Evolutionary conservation across 768 basidiomycete species (phyloP).

Genomic region (Podaxis sp.): DNA sequence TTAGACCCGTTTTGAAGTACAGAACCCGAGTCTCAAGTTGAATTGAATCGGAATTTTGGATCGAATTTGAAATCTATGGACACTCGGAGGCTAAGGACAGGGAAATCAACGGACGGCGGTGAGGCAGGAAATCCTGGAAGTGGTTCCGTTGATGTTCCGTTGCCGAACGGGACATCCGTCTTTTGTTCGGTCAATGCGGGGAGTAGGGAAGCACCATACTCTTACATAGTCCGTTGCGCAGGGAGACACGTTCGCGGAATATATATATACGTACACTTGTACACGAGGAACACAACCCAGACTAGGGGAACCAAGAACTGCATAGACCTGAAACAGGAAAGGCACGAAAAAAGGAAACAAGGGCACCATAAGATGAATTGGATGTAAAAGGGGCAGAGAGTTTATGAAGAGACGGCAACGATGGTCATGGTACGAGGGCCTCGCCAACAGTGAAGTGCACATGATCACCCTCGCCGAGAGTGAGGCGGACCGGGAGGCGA

Average conservation of each 20-base stretch:
- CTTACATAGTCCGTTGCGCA: not conserved
- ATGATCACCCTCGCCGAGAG: slow-evolving; percentile 79
- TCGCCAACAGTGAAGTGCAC: slow-evolving; percentile 64
- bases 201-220: not conserved
- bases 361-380: not conserved
- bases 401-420: not conserved
- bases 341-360: not conserved
- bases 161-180: slow-evolving; percentile 1
- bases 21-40: not conserved
- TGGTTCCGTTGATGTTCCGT: slow-evolving; percentile 1
- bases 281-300: not conserved
- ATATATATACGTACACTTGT: slow-evolving; percentile 4
- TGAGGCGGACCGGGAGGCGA: slow-evolving; percentile 74
- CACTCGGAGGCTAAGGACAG: not conserved
- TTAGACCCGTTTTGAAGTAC: too few relatives aligned
- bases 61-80: not conserved
- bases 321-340: not conserved
- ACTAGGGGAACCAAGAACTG: not conserved
- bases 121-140: not conserved
- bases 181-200: not conserved
- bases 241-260: not conserved
- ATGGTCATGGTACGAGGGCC: slow-evolving; percentile 32
- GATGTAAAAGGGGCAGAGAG: not conserved
- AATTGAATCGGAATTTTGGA: not conserved
- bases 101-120: slow-evolving; percentile 12